phyloP scores from a whole-genome alignment of 2,329 filamentous ascomycete genomes.

The Trichoderma guizhouense region DNA sequence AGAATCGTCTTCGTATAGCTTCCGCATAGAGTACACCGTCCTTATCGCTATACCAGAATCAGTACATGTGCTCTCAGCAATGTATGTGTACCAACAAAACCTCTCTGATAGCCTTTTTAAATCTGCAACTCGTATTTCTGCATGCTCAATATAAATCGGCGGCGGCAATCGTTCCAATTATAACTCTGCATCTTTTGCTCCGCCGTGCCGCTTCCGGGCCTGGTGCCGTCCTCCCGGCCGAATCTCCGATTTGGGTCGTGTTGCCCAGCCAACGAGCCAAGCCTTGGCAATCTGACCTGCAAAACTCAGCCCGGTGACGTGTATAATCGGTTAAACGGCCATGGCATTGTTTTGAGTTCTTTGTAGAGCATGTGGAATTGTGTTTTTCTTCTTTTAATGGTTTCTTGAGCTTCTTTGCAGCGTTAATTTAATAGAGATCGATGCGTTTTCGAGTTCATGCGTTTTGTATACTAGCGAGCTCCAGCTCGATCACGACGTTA shows the following conservation, averaged over 20 bases:
- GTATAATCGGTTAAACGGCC: constrained; percentile 8
- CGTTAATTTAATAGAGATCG: neutral
- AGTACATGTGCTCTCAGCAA: neutral
- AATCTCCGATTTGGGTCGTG: neutral
- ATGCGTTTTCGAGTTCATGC: neutral
- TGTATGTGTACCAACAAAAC: neutral
- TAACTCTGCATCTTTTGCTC: neutral
- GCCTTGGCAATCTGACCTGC: constrained; percentile 4
- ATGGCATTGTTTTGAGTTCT: constrained; percentile 2
- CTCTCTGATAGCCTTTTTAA: neutral
- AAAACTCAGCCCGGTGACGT: constrained; percentile 14
- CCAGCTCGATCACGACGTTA: constrained; percentile 22
- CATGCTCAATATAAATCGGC: neutral
- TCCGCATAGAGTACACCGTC: neutral
- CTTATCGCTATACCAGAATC: neutral
- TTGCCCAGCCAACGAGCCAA: constrained; percentile 16
- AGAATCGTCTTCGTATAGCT: neutral
- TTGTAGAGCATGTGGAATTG: neutral
- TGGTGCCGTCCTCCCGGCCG: constrained; percentile 13
- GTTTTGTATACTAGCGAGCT: constrained; percentile 24
- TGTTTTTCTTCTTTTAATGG: neutral
- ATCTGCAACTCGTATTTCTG: neutral
- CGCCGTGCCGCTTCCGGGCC: constrained; percentile 4
- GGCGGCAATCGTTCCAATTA: neutral
- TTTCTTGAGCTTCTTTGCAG: neutral